Percentiles rank a stretch among this genome's conserved stretches.
Conservation (phyloP, 2,329 filamentous ascomycete species). For the Alternaria viburni region DNA sequence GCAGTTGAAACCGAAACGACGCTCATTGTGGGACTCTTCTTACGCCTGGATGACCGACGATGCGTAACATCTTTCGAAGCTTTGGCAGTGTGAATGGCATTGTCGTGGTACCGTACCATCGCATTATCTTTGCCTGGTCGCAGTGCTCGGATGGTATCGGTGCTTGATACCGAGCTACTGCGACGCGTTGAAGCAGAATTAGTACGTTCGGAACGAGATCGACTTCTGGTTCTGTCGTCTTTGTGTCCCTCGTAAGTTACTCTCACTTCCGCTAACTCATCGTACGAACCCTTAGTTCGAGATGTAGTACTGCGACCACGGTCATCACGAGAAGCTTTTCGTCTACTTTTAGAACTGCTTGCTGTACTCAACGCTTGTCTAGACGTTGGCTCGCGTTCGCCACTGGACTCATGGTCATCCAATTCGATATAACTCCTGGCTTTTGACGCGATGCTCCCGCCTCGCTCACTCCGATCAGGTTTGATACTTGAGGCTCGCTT, state of each 20-base stretch:
- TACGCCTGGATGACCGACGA: neutral
- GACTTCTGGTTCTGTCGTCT: accelerated
- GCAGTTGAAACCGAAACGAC: too few relatives aligned
- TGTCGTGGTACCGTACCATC: neutral
- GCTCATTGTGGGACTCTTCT: too few relatives aligned
- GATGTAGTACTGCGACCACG: neutral
- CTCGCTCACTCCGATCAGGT: neutral
- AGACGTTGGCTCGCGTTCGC: neutral
- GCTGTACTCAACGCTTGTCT: neutral
- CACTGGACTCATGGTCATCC: neutral
- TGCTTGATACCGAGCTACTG: neutral
- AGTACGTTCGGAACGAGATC: accelerated
- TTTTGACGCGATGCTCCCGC: neutral
- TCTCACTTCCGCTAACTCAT: neutral
- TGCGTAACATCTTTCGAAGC: accelerated
- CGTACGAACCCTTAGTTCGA: accelerated
- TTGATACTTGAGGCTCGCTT: neutral
- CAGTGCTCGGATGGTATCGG: neutral
- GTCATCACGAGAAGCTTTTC: neutral
- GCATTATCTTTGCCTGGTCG: neutral
- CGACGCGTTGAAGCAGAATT: accelerated
- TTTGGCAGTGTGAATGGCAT: neutral
- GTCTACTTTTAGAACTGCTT: neutral
- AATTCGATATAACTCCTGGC: neutral
- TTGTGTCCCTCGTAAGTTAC: neutral